A percentile compares a stretch with the other conserved stretches of the same genome.
These are phyloP conservation scores for Linum lewisii DNA, from an alignment of 345 rosid species.

Conservation along the genomic window DNA sequence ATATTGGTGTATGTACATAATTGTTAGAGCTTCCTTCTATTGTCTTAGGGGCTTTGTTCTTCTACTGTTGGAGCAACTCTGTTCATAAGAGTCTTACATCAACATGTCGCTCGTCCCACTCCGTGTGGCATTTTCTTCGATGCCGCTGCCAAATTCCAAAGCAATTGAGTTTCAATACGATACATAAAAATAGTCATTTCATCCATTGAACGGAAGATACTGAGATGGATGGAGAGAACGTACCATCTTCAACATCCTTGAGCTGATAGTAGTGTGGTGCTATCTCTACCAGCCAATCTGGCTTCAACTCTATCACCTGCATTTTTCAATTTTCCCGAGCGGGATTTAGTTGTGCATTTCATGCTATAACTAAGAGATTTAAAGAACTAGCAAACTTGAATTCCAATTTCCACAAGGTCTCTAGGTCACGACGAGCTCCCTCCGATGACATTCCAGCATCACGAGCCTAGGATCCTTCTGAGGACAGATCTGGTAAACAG, in stretches of 20 bases:
- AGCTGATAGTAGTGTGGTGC: slow-evolving; percentile 91
- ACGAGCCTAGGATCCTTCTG: no score
- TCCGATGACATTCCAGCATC: no score
- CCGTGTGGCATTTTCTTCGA: slow-evolving; percentile 87
- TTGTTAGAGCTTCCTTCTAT: no score
- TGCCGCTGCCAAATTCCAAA: slow-evolving; percentile 36
- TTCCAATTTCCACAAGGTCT: no score
- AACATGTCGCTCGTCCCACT: slow-evolving; percentile 32
- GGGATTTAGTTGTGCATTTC: slow-evolving; percentile 8
- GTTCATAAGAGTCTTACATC: no score
- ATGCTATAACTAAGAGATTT: slow-evolving; percentile 4
- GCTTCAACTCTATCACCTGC: slow-evolving; percentile 92
- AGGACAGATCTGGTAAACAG: no score
- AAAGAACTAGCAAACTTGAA: no score
- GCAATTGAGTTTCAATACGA: background rate
- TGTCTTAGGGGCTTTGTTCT: no score
- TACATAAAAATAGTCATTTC: background rate
- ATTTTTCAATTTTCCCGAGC: slow-evolving; percentile 15
- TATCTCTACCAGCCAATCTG: slow-evolving; percentile 97
- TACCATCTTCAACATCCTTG: slow-evolving; percentile 97
- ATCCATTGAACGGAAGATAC: slow-evolving; percentile 10
- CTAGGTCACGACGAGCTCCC: no score
- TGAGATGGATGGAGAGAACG: slow-evolving; percentile 21
- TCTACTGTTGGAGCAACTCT: no score
- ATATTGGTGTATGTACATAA: no score